Evolutionary conservation across 768 basidiomycete species (phyloP), one percentile per base, ranked within the genome.

Genomic region (Sarcodon aspratus): DNA sequence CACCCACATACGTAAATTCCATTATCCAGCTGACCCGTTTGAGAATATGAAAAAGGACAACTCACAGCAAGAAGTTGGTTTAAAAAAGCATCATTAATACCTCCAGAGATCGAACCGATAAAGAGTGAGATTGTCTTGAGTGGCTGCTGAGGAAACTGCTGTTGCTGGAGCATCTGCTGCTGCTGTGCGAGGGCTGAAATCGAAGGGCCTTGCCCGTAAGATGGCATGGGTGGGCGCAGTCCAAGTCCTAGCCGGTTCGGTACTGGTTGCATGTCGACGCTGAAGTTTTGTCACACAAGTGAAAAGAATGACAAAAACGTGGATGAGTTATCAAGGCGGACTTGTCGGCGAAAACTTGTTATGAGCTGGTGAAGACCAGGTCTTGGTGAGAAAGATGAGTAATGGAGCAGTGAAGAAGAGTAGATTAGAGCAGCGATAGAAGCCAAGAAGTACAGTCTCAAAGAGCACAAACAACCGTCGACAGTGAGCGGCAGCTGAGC

Each of bases 61-160:
- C 84, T 57, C 59, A 92, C 92, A 52, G 72, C 66, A 15, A 97
- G 73, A 44, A 97, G 72, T 52, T 75, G 74, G 59, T 87, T 89
- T 38, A 97, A 65, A 52, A 88, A 92, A 0, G 66, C 55, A 62
- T 97, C 91, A 0, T 82, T 83, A 58, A 96, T 90, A 5, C 93
- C 93, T 33, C 89, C 88, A 6, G 93, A 90, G 65, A 97, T 97
- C 52, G 90, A 88, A 9, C 93, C 93, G n/a, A 97, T 81, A 57
- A 96, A 97, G 3, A 95, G 71, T 0, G 79, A 80, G 0, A 82
- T 78, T 52, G 79, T 74, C 57, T 83, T 92, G 54, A 80, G 82
- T 63, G 75, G 77, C n/a, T 80, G 80, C 3, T 79, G 78, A 48
- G 76, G 72, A 61, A 77, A 84, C 36, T 79, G 75, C 64, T 79